Evolutionary conservation across 345 rosid species (phyloP).

Genomic region (Anacardium occidentale): DNA sequence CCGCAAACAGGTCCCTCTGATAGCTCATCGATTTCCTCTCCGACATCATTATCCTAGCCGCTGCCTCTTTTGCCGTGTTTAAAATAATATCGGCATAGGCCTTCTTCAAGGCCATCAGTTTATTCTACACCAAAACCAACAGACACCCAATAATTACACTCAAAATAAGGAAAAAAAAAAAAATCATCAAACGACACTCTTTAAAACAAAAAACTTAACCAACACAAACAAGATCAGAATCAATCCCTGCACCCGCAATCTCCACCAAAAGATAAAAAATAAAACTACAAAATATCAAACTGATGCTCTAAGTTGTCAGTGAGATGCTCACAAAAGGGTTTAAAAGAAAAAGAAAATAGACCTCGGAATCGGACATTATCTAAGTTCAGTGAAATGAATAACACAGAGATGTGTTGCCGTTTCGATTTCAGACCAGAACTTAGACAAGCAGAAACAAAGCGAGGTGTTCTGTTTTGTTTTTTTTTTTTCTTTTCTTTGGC

Average conservation of each 20-base stretch:
- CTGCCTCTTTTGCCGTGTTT: constrained; percentile 92
- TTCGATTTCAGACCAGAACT: constrained; percentile 39
- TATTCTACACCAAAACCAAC: constrained; percentile 37
- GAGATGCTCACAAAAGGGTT: not conserved
- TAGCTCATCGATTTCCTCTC: constrained; percentile 69
- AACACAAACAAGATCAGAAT: constrained; percentile 29
- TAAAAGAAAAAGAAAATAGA: not conserved
- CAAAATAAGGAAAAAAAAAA: constrained; percentile 13
- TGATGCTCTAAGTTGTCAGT: too few relatives aligned
- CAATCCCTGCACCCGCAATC: constrained; percentile 17
- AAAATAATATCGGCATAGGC: constrained; percentile 91
- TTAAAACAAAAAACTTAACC: constrained; percentile 10
- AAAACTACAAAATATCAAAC: not conserved
- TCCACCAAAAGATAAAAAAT: constrained; percentile 22
- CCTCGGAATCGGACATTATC: constrained; percentile 29
- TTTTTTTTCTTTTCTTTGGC: constrained; percentile 28
- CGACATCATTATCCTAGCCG: constrained; percentile 77
- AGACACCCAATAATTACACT: constrained; percentile 16
- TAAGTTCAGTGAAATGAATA: constrained; percentile 34
- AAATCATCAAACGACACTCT: constrained; percentile 23
- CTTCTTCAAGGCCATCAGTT: constrained; percentile 81
- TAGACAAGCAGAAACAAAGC: constrained; percentile 27
- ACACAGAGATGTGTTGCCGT: constrained; percentile 24
- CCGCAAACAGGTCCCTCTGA: constrained; percentile 63
- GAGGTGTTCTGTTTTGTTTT: constrained; percentile 24